Percentiles rank a stretch among this genome's conserved stretches.
Evolutionary conservation across 1,284 basidiomycete species (phyloP).

Genomic region (Flammula alnicola): DNA sequence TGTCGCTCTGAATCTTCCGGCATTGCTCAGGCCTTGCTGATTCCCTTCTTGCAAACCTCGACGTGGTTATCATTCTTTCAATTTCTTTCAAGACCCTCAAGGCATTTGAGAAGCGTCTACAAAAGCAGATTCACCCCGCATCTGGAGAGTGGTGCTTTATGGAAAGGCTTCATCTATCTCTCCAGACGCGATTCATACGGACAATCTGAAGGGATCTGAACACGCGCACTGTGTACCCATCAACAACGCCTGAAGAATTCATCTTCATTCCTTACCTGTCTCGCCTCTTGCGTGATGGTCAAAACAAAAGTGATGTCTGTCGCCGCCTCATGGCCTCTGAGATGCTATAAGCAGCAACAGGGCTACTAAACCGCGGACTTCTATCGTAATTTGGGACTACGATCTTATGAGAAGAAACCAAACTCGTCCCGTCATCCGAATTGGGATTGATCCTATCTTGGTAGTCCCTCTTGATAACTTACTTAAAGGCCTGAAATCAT

Average conservation of each 20-base stretch:
- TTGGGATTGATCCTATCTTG: constrained; percentile 42
- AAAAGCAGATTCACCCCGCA: constrained; percentile 29
- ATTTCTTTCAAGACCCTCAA: constrained; percentile 22
- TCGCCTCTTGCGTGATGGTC: constrained; percentile 13
- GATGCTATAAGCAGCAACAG: constrained; percentile 29
- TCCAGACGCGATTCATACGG: constrained; percentile 28
- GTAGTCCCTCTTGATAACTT: constrained; percentile 32
- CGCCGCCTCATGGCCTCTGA: constrained; percentile 37
- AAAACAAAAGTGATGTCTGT: constrained; percentile 37
- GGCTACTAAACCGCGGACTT: constrained; percentile 44
- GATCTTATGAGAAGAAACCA: constrained; percentile 34
- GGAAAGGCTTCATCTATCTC: constrained; percentile 10
- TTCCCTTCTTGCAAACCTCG: constrained; percentile 36
- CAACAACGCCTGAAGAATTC: constrained; percentile 17
- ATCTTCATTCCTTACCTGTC: constrained; percentile 23
- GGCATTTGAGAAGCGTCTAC: constrained; percentile 22
- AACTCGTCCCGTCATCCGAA: constrained; percentile 37
- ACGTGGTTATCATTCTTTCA: constrained; percentile 22
- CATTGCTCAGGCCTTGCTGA: constrained; percentile 24
- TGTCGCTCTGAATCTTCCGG: constrained; percentile 2
- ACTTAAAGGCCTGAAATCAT: constrained; percentile 32
- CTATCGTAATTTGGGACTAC: constrained; percentile 32
- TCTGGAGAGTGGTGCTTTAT: constrained; percentile 20
- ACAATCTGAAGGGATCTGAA: constrained; percentile 23
- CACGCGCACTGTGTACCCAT: constrained; percentile 16